Base-by-base conservation (phyloP, 305 asterid species). In the Andrographis paniculata region DNA sequence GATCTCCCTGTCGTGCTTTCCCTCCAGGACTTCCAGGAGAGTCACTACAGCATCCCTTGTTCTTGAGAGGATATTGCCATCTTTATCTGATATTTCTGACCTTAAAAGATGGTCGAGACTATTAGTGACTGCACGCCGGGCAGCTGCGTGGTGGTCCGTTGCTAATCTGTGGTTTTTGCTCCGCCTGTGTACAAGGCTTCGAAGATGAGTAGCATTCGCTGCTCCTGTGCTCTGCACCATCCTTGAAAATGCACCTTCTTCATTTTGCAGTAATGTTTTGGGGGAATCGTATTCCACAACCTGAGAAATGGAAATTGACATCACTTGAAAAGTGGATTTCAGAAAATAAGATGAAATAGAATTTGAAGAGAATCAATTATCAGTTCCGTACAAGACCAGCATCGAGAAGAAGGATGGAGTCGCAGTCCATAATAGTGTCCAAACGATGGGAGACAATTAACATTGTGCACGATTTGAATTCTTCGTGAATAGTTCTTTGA, bases 171-270 rank as follows among this genome's bases (percentile, higher is more conserved):
- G 76, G 74, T 66, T 65, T 70, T 70, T 53, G 45, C 60, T 42
- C 22, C 76, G 16, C 63, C 71, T 40, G 59, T 68, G 57, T 15
- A 72, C 92, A 37, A 80, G 56, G 63, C 79, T 72, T 50, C 77
- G 81, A 14, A 80, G 65, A 63, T 80, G 77, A 55, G 72, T 65
- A 20, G 56, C 56, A 55, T 91, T 91, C 53, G 96, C 96, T 24
- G 80, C 72, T 28, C 99, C 99, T 0, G 99, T 91, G 62, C 96
- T 91, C 43, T 75, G 95, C 47, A 86, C 96, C 99, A 91, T 86
- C 76, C 82, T 87, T 27, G 94, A 86, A 76, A 91, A 91, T 15
- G 93, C 77, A 49, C 94, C 78, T 17, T 67, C 84, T 69, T 76
- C 79, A 17, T 72, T 73, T 53, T 65, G 78, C 65, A 91, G 73